phyloP scores from a whole-genome alignment of 2,329 filamentous ascomycete genomes.

The Verticillium klebahnii region DNA sequence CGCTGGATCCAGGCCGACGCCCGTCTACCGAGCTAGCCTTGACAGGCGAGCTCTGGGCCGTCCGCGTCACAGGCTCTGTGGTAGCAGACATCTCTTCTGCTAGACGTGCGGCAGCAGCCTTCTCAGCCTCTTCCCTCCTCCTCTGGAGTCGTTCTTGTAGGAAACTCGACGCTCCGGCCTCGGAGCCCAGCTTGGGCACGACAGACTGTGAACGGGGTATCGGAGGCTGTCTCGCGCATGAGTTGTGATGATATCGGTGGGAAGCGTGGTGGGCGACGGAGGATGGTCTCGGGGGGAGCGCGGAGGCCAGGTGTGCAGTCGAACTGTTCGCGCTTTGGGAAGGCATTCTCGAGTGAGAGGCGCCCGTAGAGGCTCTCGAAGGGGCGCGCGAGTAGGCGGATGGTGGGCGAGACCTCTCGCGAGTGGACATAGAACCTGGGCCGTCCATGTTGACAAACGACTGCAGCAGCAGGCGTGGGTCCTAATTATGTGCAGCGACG shows the following conservation, averaged over 20 bases:
- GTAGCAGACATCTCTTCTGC: conserved; percentile 33
- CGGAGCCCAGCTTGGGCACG: neutral
- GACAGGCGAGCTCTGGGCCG: conserved; percentile 33
- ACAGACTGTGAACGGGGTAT: conserved; percentile 31
- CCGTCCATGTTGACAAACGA: conserved; percentile 7
- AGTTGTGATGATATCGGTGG: conserved; percentile 35
- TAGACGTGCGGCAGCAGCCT: conserved; percentile 27
- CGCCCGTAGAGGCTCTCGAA: conserved; percentile 38
- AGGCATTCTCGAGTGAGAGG: conserved; percentile 17
- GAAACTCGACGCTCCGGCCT: conserved; percentile 40
- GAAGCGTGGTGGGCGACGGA: conserved; percentile 25
- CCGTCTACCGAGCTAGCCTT: conserved; percentile 27
- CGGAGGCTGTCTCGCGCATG: conserved; percentile 26
- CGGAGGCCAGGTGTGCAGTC: conserved; percentile 31
- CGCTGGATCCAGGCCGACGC: conserved; percentile 38
- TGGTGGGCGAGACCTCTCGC: conserved; percentile 8
- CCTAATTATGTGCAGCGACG: neutral
- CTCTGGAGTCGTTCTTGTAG: conserved; percentile 51
- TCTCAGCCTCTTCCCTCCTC: conserved; percentile 44
- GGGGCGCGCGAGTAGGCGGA: conserved; percentile 32
- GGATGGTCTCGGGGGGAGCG: conserved; percentile 29
- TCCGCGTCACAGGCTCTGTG: conserved; percentile 27
- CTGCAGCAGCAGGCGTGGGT: neutral
- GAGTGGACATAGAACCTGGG: neutral
- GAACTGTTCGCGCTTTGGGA: conserved; percentile 37